phyloP scores from a whole-genome alignment of 257 asterid species.

The Galeopsis tetrahit region DNA sequence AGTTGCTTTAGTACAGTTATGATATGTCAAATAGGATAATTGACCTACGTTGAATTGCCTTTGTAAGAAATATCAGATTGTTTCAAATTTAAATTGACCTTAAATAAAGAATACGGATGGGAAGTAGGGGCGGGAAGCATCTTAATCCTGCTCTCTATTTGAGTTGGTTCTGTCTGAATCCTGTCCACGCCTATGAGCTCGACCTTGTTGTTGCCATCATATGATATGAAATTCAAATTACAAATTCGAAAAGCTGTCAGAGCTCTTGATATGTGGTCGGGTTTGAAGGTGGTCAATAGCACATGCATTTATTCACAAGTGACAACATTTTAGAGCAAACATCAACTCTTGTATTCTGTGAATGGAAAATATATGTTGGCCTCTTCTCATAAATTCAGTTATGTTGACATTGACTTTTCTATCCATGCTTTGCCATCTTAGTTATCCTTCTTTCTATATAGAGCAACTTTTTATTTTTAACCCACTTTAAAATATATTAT shows the following conservation, averaged over 20 bases:
- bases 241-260: not conserved
- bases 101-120: not conserved
- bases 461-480: not conserved
- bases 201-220: slow-evolving; percentile 1
- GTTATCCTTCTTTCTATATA: not conserved
- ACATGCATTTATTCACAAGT: not conserved
- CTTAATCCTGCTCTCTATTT: not conserved
- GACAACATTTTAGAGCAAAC: not conserved
- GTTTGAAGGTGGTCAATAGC: not conserved
- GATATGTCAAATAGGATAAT: slow-evolving; percentile 19
- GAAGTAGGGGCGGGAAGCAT: not conserved
- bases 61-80: not conserved
- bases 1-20: slow-evolving; percentile 19
- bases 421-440: not conserved
- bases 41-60: slow-evolving; percentile 22
- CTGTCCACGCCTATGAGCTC: no score
- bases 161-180: not conserved
- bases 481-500: not conserved
- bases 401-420: not conserved
- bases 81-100: slow-evolving; percentile 8
- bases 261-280: slow-evolving; percentile 3
- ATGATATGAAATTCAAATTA: not conserved
- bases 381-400: not conserved
- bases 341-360: slow-evolving; percentile 9
- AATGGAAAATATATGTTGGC: not conserved